Base-by-base conservation (phyloP, 495 filamentous ascomycete species). In the Thozetella sp. region DNA sequence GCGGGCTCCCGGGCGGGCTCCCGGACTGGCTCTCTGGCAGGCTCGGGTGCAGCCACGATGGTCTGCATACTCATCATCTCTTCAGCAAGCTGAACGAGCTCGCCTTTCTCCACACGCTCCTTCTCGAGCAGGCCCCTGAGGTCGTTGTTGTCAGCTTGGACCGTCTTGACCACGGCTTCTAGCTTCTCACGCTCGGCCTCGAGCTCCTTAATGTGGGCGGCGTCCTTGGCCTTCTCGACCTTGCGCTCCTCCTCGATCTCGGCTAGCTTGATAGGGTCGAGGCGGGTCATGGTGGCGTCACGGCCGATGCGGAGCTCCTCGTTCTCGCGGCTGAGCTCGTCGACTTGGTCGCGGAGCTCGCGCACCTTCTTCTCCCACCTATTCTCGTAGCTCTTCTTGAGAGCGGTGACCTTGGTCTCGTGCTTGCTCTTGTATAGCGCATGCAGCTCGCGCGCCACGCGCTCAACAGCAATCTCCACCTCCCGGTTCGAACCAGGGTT, bases 401-500 rank as follows among this genome's bases (percentile, higher is more conserved):
- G 80, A 9, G 93, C 93, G 0, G 90, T 84, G 24, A 98, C 93
- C 76, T 99, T 99, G 51, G 86, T 90, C 76, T 97, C 93, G 69
- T 99, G 96, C 70, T 99, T 99, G 69, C 86, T 83, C 75, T 97
- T 97, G 80, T 99, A 99, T n/a, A 97, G 81, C 0, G 85, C 81
- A 67, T 99, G 95, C 23, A 98, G 81, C 65, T 99, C 95, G 12
- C 90, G 83, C 2, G 91, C 93, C 25, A 97, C 91, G 59, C 89
- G 90, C 72, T 93, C 91, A n/a, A 98, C 91, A 17, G 96, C 94
- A 34, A 92, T 86, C 63, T 97, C 92, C 20, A 93, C 86, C 62
- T 88, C 84, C 59, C 74, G 75, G 66, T 74, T 71, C 25, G 66
- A 65, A 10, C 63, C 66, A 34, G 63, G 60, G 6, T 59, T 61